A percentile compares a stretch with the other conserved stretches of the same genome.
Conservation (phyloP, 2,329 filamentous ascomycete species). For the Alternaria triticina region DNA sequence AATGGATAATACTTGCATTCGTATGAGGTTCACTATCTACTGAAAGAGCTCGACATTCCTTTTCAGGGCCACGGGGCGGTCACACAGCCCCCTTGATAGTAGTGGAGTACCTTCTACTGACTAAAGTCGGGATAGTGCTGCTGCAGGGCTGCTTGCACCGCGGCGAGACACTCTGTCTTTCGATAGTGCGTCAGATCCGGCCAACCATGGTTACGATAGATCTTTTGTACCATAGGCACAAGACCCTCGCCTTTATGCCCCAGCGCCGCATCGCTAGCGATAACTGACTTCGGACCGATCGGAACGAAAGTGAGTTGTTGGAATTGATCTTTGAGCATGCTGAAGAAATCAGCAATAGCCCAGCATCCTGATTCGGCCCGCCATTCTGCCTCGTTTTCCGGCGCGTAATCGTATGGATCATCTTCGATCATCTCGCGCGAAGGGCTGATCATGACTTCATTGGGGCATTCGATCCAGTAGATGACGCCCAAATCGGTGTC, state of each 20-base stretch:
- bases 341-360: neutral
- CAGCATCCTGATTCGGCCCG: neutral
- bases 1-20: neutral
- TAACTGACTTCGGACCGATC: neutral
- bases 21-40: neutral
- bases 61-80: too few relatives aligned
- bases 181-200: neutral
- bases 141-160: neutral
- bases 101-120: too few relatives aligned
- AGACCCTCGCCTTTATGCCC: neutral
- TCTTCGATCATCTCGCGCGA: neutral
- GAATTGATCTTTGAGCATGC: neutral
- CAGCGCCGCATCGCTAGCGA: neutral
- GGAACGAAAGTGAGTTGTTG: neutral
- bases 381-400: neutral
- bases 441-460: neutral
- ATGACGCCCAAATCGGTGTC: neutral
- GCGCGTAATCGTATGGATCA: neutral
- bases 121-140: neutral
- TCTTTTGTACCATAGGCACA: neutral
- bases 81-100: too few relatives aligned
- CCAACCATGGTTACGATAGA: neutral
- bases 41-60: neutral
- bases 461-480: neutral
- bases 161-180: neutral